Base-by-base conservation (phyloP, 352 stramenopile species). In the Globisporangium abappressorium region DNA sequence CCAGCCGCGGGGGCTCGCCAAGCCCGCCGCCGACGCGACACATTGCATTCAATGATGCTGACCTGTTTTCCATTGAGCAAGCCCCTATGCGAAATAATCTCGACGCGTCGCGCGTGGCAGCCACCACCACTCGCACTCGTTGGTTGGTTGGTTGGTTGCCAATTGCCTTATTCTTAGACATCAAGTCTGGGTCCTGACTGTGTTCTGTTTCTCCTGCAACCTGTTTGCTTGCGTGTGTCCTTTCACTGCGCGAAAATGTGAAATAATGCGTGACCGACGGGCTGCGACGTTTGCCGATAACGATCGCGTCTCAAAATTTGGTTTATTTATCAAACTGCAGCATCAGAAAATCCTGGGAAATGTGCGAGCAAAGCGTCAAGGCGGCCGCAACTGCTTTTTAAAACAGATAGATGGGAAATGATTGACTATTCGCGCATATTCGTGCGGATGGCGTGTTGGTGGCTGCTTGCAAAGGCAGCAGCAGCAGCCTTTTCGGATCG, bases 201-300 rank as follows among this genome's bases (percentile, higher is more conserved):
- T 38, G 34, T 38, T 38, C 14, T 41, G 34, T 41, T 46, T 6
- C 2, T n/a, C n/a, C n/a, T n/a, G n/a, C n/a, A n/a, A n/a, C n/a
- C n/a, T n/a, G n/a, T n/a, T n/a, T n/a, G n/a, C n/a, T n/a, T 6
- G 14, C 6, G 41, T n/a, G 14, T 49, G 41, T n/a, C 7, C 11
- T 20, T 46, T 49, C 18, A 20, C 41, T 33, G 49, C 22, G 20
- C 49, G 49, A 28, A 56, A 28, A 56, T n/a, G n/a, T n/a, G n/a
- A n/a, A n/a, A n/a, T n/a, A n/a, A n/a, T 30, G 28, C 28, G 28
- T 3, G 3, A 3, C 28, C 28, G 28, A 30, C 28, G 28, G 28
- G 28, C 47, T 57, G 51, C 51, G 51, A 57, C 51, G 51, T 57
- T 57, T 57, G 33, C 51, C 41, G 15, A 46, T 46, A 46, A 46